Conservation (phyloP, 345 rosid genomes). For the Corchorus capsularis region DNA sequence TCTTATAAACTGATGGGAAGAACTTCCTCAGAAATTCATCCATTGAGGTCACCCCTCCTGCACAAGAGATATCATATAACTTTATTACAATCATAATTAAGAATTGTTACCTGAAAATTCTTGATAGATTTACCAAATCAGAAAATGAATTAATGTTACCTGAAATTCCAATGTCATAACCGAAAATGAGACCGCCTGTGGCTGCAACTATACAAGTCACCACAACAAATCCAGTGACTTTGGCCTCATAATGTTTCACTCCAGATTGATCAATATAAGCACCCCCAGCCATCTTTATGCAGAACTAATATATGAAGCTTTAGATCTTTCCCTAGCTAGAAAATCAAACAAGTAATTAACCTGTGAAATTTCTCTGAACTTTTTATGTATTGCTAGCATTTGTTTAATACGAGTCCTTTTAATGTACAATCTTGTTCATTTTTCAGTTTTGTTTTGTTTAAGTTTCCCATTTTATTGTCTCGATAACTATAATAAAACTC, state of each 20-base stretch:
- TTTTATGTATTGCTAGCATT: too few relatives aligned
- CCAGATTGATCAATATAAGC: not conserved
- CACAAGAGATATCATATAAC: not conserved
- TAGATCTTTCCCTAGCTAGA: too few relatives aligned
- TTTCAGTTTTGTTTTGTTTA: not conserved
- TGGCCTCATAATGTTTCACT: not conserved
- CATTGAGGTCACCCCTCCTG: constrained; percentile 59
- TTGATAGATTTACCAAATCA: too few relatives aligned
- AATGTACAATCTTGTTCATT: not conserved
- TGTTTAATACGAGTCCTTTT: too few relatives aligned
- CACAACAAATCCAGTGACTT: not conserved
- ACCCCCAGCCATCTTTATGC: not conserved
- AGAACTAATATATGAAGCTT: not conserved
- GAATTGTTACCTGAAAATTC: not conserved
- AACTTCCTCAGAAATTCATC: constrained; percentile 38
- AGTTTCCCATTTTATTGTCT: not conserved
- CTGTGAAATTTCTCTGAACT: too few relatives aligned
- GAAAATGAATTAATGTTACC: not conserved
- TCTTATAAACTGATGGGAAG: constrained; percentile 39
- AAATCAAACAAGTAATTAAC: too few relatives aligned
- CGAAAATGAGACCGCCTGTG: constrained; percentile 5
- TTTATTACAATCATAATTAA: too few relatives aligned
- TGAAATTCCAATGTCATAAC: constrained; percentile 7
- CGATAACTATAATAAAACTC: not conserved
- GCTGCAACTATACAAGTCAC: constrained; percentile 1